Evolutionary conservation across 768 basidiomycete species (phyloP).

Genomic region (Mycena vitilis): DNA sequence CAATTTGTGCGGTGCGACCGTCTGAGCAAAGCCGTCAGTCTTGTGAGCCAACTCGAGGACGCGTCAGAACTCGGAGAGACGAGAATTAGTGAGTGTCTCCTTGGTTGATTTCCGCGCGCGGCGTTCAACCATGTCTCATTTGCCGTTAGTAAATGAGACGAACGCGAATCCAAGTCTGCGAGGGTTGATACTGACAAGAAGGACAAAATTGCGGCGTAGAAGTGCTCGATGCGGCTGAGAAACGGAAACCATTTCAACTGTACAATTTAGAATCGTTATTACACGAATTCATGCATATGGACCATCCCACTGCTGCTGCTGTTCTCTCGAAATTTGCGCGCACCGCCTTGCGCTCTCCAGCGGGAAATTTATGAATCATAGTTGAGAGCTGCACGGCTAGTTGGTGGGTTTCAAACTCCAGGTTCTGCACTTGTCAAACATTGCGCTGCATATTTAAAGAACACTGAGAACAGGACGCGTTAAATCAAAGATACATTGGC

Average conservation of each 20-base stretch:
- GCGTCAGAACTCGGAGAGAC: neutral
- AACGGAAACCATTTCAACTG: neutral
- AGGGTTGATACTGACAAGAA: neutral
- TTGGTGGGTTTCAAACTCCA: too few species aligned
- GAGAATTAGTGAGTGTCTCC: slow-evolving; percentile 5
- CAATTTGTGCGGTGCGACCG: neutral
- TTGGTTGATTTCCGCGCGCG: neutral
- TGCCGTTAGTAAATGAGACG: neutral
- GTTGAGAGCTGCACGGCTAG: too few species aligned
- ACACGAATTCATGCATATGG: too few species aligned
- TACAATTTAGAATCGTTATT: neutral
- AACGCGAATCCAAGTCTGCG: neutral
- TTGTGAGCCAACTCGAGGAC: neutral
- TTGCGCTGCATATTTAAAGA: too few species aligned
- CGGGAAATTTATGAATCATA: too few species aligned
- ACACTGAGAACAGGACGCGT: too few species aligned
- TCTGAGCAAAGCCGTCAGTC: neutral
- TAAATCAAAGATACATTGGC: too few species aligned
- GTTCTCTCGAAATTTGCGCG: too few species aligned
- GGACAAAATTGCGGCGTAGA: neutral
- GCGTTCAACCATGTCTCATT: neutral
- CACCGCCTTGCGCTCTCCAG: too few species aligned
- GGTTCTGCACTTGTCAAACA: too few species aligned
- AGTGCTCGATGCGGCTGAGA: neutral
- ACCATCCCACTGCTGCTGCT: too few species aligned